phyloP scores from a whole-genome alignment of 805 yeast genomes.

The Deakozyma indianensis region DNA sequence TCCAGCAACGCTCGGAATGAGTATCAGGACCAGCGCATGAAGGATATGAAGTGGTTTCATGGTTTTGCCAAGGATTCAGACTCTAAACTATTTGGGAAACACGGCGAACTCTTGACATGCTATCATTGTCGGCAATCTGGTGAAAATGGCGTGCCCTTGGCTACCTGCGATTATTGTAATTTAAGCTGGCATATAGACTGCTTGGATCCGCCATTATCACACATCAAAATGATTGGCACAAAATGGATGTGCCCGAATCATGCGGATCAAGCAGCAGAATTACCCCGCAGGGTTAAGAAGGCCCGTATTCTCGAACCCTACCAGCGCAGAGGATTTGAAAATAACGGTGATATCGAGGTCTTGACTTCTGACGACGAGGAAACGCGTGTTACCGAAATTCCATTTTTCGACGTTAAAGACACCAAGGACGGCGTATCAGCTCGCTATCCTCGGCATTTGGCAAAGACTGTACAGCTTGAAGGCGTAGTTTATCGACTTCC shows the following conservation, averaged over 20 bases:
- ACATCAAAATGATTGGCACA: slow-evolving; percentile 56
- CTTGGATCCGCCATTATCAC: slow-evolving; percentile 56
- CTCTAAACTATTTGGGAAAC: slow-evolving; percentile 40
- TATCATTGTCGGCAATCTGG: slow-evolving; percentile 66
- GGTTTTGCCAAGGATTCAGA: slow-evolving; percentile 7
- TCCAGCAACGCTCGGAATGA: slow-evolving; percentile 54
- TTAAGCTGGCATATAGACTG: slow-evolving; percentile 86
- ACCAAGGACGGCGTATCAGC: slow-evolving; percentile 25
- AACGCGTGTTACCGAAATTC: slow-evolving; percentile 23
- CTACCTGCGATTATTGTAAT: slow-evolving; percentile 73
- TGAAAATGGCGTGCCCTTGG: slow-evolving; percentile 38
- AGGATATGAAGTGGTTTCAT: slow-evolving; percentile 25
- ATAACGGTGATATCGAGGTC: slow-evolving; percentile 49
- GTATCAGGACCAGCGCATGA: slow-evolving; percentile 49
- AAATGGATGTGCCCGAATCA: slow-evolving; percentile 93
- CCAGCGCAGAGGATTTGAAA: slow-evolving; percentile 34
- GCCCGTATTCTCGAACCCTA: slow-evolving; percentile 41
- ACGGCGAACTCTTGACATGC: slow-evolving; percentile 59
- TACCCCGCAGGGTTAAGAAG: slow-evolving; percentile 28
- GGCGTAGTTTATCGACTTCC: slow-evolving; percentile 50
- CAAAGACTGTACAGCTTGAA: slow-evolving; percentile 18
- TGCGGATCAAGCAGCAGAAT: slow-evolving; percentile 25
- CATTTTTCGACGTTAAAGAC: slow-evolving; percentile 22
- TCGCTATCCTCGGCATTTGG: slow-evolving; percentile 14
- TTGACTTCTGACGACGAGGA: slow-evolving; percentile 27